Evolutionary conservation across 208 protist genomes (phyloP).

Genomic region (Leishmania aethiopica): DNA sequence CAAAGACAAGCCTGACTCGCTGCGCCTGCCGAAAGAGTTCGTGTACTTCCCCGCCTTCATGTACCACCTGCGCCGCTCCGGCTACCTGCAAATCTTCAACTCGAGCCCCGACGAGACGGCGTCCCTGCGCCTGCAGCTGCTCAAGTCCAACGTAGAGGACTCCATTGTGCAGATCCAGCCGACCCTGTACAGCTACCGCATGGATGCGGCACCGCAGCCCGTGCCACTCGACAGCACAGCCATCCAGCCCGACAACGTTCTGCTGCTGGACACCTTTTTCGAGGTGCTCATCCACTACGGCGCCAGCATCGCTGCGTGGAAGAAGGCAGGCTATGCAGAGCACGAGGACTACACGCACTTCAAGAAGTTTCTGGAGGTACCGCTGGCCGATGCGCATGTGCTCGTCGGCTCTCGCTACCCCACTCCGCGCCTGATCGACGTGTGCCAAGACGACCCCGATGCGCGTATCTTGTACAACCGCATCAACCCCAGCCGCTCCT

Average conservation of each 20-base stretch:
- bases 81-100: constrained; percentile 98
- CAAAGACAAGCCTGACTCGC: constrained; percentile 91
- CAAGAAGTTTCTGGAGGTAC: constrained; percentile 92
- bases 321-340: constrained; percentile 94
- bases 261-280: constrained; percentile 99
- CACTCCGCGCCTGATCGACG: constrained; percentile 95
- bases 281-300: constrained; percentile 98
- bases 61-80: constrained; percentile 98
- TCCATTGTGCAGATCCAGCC: constrained; percentile 99
- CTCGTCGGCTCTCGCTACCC: constrained; percentile 94
- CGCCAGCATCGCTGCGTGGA: constrained; percentile 95
- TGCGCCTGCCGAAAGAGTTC: constrained; percentile 93
- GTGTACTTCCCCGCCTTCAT: constrained; percentile 99
- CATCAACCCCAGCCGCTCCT: constrained; percentile 97
- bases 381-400: constrained; percentile 91
- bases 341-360: constrained; percentile 96
- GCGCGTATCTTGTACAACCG: constrained; percentile 98
- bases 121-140: constrained; percentile 96
- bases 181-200: constrained; percentile 96
- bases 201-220: constrained; percentile 88
- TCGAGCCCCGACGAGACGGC: constrained; percentile 98
- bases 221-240: constrained; percentile 93
- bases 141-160: constrained; percentile 94
- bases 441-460: constrained; percentile 95
- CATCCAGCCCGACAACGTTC: constrained; percentile 93